Base-by-base conservation (phyloP, 2,329 filamentous ascomycete species). In the Xylariaceae sp. region DNA sequence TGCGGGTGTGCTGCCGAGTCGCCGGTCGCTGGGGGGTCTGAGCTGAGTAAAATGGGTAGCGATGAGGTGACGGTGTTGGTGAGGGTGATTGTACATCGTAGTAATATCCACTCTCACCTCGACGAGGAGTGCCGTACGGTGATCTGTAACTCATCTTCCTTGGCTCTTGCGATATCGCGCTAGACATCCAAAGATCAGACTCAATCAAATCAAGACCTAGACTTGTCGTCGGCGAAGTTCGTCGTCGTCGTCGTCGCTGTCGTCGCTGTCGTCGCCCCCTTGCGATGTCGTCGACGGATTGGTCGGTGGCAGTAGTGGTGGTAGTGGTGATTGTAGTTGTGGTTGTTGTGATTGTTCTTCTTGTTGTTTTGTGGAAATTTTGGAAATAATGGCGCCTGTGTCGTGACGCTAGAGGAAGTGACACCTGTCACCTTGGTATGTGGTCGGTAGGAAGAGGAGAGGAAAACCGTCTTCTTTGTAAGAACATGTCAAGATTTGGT, bases 371-470 rank as follows among this genome's bases (percentile, higher is more conserved):
- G 14, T 37, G 12, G 32, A 37, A 37, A 37, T 12, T 5, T 29
- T 37, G 32, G 23, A 26, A 20, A 55, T 41, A 57, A 56, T 76
- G 71, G 77, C 75, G 77, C 75, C 73, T 73, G 71, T 76, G 73
- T 77, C 77, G 78, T 73, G 73, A 74, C 76, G 75, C 76, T 70
- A 67, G 67, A 73, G 74, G 72, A 71, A 73, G 74, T 73, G 74
- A 77, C 70, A 72, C 76, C 75, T 73, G 81, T 84, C 82, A 84
- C 81, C 82, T 82, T 78, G 80, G 79, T 82, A 81, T 83, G 77
- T 81, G 78, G 77, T 83, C 80, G 81, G 80, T 79, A 71, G 79
- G 79, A 78, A 78, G 80, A 79, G 77, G 79, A 74, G 78, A 80
- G 73, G 75, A 77, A 73, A 74, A 75, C 69, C 75, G 75, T 79